Percentiles rank a stretch among this genome's conserved stretches.
Evolutionary conservation across 2,329 filamentous ascomycete genomes (phyloP).

Genomic region (Bipolaris gigantea): DNA sequence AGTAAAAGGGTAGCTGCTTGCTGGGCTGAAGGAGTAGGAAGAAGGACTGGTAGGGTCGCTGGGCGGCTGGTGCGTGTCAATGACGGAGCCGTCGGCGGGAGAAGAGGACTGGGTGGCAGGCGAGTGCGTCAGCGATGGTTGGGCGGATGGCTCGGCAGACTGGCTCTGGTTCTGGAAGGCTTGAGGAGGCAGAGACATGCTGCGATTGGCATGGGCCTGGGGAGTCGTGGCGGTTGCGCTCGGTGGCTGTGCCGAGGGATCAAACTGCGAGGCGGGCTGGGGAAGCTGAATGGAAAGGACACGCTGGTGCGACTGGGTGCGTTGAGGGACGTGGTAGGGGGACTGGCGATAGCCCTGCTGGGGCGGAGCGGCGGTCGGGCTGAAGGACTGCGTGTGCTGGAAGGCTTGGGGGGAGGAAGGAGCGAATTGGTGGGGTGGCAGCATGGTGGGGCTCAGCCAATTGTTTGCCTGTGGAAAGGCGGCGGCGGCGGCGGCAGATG

Average conservation of each 20-base stretch:
- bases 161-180: slow-evolving; percentile 26
- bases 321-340: slow-evolving; percentile 52
- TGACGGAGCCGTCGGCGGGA: slow-evolving; percentile 23
- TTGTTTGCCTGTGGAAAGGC: slow-evolving; percentile 26
- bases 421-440: slow-evolving; percentile 40
- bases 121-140: slow-evolving; percentile 25
- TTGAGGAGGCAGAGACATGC: slow-evolving; percentile 50
- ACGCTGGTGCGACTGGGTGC: slow-evolving; percentile 45
- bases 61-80: slow-evolving; percentile 26
- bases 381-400: slow-evolving; percentile 23
- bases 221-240: slow-evolving; percentile 23
- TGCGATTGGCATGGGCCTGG: slow-evolving; percentile 38
- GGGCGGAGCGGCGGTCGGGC: slow-evolving; percentile 26
- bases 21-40: slow-evolving; percentile 23
- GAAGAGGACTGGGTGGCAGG: slow-evolving; percentile 26
- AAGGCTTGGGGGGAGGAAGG: slow-evolving; percentile 31
- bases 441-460: slow-evolving; percentile 38
- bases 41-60: slow-evolving; percentile 26
- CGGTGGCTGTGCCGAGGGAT: slow-evolving; percentile 26
- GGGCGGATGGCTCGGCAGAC: slow-evolving; percentile 15
- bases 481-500: slow-evolving; percentile 31
- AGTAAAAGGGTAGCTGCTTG: slow-evolving; percentile 28
- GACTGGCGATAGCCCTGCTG: slow-evolving; percentile 46
- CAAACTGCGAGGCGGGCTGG: slow-evolving; percentile 39
- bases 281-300: slow-evolving; percentile 51